Evolutionary conservation across 257 asterid genomes (phyloP).

Genomic region (Cinchona pubescens): DNA sequence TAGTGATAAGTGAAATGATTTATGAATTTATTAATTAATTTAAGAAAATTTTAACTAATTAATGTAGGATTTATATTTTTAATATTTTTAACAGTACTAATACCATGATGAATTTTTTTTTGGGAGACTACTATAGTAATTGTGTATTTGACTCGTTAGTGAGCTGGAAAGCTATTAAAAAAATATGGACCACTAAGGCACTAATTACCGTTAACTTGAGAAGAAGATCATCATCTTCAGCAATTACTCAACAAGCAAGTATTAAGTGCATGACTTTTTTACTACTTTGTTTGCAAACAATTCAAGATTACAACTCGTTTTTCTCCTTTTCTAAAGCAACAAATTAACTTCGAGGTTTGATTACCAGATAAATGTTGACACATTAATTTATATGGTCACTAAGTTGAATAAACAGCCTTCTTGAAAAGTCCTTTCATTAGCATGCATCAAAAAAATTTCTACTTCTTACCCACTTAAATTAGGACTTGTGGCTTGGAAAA

Average conservation of each 20-base stretch:
- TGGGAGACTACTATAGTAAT: not conserved
- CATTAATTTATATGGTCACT: not conserved
- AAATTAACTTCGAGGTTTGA: no score
- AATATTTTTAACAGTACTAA: no score
- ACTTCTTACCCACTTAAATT: no score
- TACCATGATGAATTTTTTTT: no score
- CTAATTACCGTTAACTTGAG: not conserved
- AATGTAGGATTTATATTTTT: no score
- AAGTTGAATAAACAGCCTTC: not conserved
- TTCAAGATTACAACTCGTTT: not conserved
- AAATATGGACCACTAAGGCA: not conserved
- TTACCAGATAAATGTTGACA: not conserved
- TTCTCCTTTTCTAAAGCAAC: not conserved
- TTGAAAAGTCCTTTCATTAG: not conserved
- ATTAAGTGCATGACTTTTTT: not conserved
- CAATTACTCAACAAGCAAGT: not conserved
- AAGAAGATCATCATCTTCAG: not conserved
- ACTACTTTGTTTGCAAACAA: not conserved
- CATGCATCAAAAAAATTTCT: no score
- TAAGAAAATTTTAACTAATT: no score
- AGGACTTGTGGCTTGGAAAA: no score
- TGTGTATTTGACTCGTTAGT: not conserved
- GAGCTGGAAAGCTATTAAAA: not conserved
- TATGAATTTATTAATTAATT: no score
- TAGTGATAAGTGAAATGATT: no score